Evolutionary conservation across 1,284 basidiomycete genomes (phyloP), one percentile per base, ranked within the genome.

Genomic region (Rhodotorula sp.): DNA sequence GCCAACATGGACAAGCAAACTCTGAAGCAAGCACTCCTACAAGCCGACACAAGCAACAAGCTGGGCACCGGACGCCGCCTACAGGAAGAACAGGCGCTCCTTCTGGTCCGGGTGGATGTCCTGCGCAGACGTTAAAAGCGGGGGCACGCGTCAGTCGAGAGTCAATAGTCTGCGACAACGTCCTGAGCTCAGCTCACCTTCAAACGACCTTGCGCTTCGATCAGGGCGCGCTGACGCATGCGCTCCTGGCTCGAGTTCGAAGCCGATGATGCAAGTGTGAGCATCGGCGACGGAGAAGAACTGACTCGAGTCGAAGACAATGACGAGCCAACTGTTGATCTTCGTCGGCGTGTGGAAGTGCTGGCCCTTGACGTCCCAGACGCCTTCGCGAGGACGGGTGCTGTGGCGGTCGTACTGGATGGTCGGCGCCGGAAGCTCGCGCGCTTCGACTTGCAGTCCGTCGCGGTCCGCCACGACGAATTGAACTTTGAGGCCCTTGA

Each of bases 371-470:
- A 65, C 15, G n/a, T 49, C 45, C 63, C 63, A 65, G 5, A 38
- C 23, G 14, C 45, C 63, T 23, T n/a, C 38, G 23, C 10, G 21
- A 4, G 23, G 56, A 43, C 5, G 16, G 12, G 12, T 5, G 50
- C 16, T 31, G 21, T n/a, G 34, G 21, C 26, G 45, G 59, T 59
- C 47, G 61, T 64, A 67, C 15, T 31, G 47, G 28, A 74, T 34
- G 1, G 31, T 21, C 2, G 72, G 72, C 26, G 66, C 47, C 23
- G 56, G 54, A 3, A 74, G 63, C 2, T 49, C 45, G 19, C 72
- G 52, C 10, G 72, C 72, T 2, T 26, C 26, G 48, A 69, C 21
- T n/a, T 67, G 52, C 21, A 74, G 21, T 0, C 69, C 69, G 16
- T 64, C 62, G 28, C 23, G 28, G 12, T 57, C 64, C 38, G 23